Conservation (phyloP, 257 asterid genomes). For the Agastache rugosa region DNA sequence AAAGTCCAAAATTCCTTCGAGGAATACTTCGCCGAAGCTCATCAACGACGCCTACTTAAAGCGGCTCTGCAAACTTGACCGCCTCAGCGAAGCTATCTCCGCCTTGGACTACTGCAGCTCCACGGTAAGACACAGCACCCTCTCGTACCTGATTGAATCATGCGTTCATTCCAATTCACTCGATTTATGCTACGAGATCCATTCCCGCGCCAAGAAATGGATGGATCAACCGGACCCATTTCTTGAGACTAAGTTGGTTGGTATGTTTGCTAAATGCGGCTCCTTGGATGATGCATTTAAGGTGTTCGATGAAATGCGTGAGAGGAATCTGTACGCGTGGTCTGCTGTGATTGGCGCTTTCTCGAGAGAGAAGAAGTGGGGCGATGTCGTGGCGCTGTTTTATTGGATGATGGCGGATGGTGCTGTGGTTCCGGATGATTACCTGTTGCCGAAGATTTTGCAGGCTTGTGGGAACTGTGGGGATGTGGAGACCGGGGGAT, state of each 20-base stretch:
- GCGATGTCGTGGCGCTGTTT: constrained; percentile 66
- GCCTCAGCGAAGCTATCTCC: constrained; percentile 62
- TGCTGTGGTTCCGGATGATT: constrained; percentile 60
- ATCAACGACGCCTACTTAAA: constrained; percentile 57
- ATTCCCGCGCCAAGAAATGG: constrained; percentile 41
- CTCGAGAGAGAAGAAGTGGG: constrained; percentile 74
- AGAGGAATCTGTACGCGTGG: constrained; percentile 74
- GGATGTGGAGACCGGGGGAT: constrained; percentile 65
- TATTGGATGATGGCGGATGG: constrained; percentile 66
- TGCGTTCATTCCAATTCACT: constrained; percentile 60
- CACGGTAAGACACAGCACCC: constrained; percentile 56
- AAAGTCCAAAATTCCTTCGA: constrained; percentile 23
- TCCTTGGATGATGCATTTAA: constrained; percentile 57
- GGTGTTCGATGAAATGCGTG: constrained; percentile 66
- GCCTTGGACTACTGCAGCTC: constrained; percentile 55
- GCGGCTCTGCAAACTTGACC: constrained; percentile 66
- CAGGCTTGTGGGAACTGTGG: constrained; percentile 75
- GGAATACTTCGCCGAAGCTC: constrained; percentile 36
- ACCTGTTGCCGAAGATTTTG: constrained; percentile 72
- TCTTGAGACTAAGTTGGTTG: constrained; percentile 58
- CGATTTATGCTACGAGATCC: constrained; percentile 56
- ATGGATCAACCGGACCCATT: constrained; percentile 54
- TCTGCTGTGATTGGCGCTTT: constrained; percentile 84
- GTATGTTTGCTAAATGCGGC: constrained; percentile 78
- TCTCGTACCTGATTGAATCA: constrained; percentile 61